A percentile compares a stretch with the other conserved stretches of the same genome.
phyloP scores from a whole-genome alignment of 139 green algal genomes.

The Haematococcus lacustris region DNA sequence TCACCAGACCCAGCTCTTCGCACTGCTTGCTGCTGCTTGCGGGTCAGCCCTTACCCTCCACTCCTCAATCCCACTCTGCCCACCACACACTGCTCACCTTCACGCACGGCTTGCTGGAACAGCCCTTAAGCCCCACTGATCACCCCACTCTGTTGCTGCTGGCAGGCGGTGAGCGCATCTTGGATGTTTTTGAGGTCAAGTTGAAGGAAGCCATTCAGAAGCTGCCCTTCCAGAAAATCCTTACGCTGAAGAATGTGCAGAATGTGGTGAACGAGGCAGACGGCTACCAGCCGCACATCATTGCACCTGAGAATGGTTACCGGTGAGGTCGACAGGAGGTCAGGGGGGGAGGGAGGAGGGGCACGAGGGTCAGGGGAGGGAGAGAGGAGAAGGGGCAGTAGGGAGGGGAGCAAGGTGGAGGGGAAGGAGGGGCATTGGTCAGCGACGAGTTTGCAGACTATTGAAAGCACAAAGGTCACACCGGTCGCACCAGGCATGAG shows the following conservation, averaged over 20 bases:
- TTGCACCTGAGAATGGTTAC: constrained; percentile 94
- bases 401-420: neutral
- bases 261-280: constrained; percentile 80
- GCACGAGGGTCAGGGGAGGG: neutral
- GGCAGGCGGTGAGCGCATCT: constrained; percentile 72
- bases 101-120: neutral
- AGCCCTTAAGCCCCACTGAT: neutral
- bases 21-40: neutral
- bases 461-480: neutral
- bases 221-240: constrained; percentile 80
- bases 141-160: neutral
- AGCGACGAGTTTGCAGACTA: neutral
- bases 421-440: neutral
- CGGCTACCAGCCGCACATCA: constrained; percentile 95
- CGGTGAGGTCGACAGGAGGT: constrained; percentile 46
- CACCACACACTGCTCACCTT: neutral
- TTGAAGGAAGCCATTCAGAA: constrained; percentile 81
- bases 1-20: too few relatives aligned
- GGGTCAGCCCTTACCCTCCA: neutral
- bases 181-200: constrained; percentile 89
- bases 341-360: neutral
- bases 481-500: neutral
- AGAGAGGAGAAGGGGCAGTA: neutral
- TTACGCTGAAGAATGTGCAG: constrained; percentile 71
- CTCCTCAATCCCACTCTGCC: neutral